Base-by-base conservation (phyloP, 2,329 filamentous ascomycete genomes). In the Sporothrix dimorphospora region DNA sequence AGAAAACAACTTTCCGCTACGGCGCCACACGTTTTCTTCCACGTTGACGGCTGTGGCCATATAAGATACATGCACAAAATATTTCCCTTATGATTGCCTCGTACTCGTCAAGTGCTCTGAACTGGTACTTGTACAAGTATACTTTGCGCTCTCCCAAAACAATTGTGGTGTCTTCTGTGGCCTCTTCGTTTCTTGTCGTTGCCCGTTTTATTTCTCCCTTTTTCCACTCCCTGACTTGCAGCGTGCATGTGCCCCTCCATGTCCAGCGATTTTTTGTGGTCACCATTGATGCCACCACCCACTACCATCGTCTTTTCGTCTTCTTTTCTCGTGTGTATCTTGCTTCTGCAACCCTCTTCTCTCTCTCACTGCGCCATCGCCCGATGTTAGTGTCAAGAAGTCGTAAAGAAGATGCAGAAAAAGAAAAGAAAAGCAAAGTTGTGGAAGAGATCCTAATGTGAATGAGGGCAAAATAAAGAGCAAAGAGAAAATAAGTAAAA, bases 141-240 rank as follows among this genome's bases (percentile, higher is more conserved):
- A n/a, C n/a, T n/a, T n/a, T n/a, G 38, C 40, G 38, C 12, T 27
- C 8, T 30, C 42, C 49, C 40, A 24, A 65, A 27, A 45, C 61
- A 30, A n/a, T n/a, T n/a, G n/a, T n/a, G n/a, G n/a, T n/a, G n/a
- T 24, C n/a, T 49, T 49, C n/a, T 27, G 9, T 65, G 38, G 8
- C 55, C 16, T 59, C 8, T 4, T 57, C 2, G 16, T 61, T 21
- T 21, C 11, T 42, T 16, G 21, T 8, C 40, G 4, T 27, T 65
- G 38, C 40, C 40, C 19, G 27, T 65, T 45, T 27, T 45, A 4
- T 49, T n/a, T 49, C 2, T 19, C 14, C 27, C 59, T 65, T 65
- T 65, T 65, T 45, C 34, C 59, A 65, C 55, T 40, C 55, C 27
- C 55, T 40, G 30, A 61, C 55, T 38, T 61, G 16, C 55, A 40